phyloP scores from a whole-genome alignment of 2,329 filamentous ascomycete species.

The Aureobasidium leucospermi region DNA sequence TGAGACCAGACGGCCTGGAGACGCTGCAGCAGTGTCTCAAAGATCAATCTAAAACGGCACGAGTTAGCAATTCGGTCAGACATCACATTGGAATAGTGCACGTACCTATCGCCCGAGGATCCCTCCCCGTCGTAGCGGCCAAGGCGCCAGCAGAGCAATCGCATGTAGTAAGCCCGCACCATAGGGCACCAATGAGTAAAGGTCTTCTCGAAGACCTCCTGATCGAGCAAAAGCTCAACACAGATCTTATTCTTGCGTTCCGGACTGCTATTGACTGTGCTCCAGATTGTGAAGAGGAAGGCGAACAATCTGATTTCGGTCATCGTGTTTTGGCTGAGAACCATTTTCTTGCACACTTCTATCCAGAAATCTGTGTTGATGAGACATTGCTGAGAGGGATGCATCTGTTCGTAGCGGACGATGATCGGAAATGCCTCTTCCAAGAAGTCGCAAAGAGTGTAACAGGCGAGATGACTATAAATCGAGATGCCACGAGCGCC shows the following conservation, averaged over 20 bases:
- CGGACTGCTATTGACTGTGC: constrained; percentile 58
- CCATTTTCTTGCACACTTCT: constrained; percentile 68
- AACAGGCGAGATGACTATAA: constrained; percentile 77
- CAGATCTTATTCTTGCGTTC: constrained; percentile 64
- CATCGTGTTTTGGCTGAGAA: constrained; percentile 78
- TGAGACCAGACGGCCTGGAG: constrained; percentile 70
- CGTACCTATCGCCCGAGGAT: constrained; percentile 28
- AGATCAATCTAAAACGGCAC: constrained; percentile 51
- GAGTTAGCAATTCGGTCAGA: background rate
- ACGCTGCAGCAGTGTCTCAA: constrained; percentile 58
- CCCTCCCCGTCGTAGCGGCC: constrained; percentile 65
- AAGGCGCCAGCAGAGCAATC: constrained; percentile 80
- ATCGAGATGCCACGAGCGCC: constrained; percentile 68
- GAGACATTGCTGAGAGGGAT: constrained; percentile 37
- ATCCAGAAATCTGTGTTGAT: constrained; percentile 83
- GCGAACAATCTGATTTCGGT: constrained; percentile 80
- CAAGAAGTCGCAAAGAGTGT: constrained; percentile 83
- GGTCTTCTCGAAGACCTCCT: constrained; percentile 67
- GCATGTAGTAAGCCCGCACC: constrained; percentile 89
- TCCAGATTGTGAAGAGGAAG: constrained; percentile 76
- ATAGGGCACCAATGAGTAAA: constrained; percentile 96
- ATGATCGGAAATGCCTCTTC: constrained; percentile 70
- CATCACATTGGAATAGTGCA: background rate
- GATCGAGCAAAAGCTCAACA: constrained; percentile 65
- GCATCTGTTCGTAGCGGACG: constrained; percentile 50